Base-by-base conservation (phyloP, 2,329 filamentous ascomycete genomes). In the Neonectria ditissima region DNA sequence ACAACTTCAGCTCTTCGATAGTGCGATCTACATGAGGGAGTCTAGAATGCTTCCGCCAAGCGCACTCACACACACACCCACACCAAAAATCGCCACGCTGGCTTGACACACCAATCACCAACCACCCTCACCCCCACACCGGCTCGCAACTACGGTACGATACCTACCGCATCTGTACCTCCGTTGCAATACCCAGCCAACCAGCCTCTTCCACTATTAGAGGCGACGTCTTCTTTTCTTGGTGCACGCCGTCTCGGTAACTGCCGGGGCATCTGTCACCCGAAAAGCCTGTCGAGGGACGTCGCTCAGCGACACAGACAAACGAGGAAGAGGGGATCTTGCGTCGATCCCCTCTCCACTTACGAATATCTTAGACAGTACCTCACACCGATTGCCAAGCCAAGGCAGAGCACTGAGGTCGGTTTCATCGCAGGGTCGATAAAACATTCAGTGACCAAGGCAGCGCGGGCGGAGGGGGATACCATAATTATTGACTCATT, bases 341-440 rank as follows among this genome's bases (percentile, higher is more conserved):
- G 32, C 48, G 32, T 52, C 22, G 22, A 53, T 44, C 43, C 13
- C 41, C 20, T 44, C 20, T 30, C 43, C 41, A 34, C 28, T 50
- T 39, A 59, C 61, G 22, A 55, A 37, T n/a, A 41, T 26, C 24
- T 50, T 59, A 39, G 37, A 59, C 44, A 32, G n/a, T n/a, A 44
- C 30, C 37, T 52, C 32, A 61, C 59, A 37, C 5, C 60, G 65
- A 65, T 65, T 69, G 63, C 55, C 69, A 68, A 73, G 63, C 55
- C 69, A 68, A 73, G 70, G 69, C 68, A 72, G 65, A 67, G 65
- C 67, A 69, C 66, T 67, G 66, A 48, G 63, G 69, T 59, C 70
- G 66, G 62, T 63, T 64, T 9, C 20, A 52, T 48, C 32, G n/a
- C 55, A 20, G 37, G 55, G 26, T 11, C 52, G 37, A 63, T 44